Conservation (phyloP, 805 yeast genomes). For the Naumovozyma baii region DNA sequence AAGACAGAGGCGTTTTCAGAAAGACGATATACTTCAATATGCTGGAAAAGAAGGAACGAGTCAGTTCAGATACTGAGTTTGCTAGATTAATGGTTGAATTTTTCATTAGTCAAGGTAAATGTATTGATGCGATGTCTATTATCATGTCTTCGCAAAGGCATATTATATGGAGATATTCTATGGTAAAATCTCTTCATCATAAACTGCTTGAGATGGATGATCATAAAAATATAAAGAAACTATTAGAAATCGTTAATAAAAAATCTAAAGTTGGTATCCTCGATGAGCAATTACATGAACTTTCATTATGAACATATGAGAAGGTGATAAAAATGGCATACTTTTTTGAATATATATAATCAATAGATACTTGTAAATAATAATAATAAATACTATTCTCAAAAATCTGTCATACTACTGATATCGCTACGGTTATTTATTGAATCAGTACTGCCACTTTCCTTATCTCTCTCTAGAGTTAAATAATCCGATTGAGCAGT, state of each 20-base stretch:
- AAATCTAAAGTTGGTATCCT: conserved; percentile 14
- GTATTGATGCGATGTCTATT: conserved; percentile 62
- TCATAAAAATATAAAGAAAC: conserved; percentile 22
- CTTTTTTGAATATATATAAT: no score
- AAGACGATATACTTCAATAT: conserved; percentile 42
- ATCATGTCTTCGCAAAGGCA: conserved; percentile 56
- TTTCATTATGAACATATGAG: conserved; percentile 6
- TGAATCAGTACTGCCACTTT: background rate
- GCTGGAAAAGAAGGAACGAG: conserved; percentile 39
- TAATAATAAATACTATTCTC: background rate
- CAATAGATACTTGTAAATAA: conserved; percentile 2
- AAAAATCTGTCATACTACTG: background rate
- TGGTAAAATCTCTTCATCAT: conserved; percentile 35
- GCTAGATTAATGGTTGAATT: conserved; percentile 61
- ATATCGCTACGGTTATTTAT: background rate
- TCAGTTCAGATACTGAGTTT: conserved; percentile 33
- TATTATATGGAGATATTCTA: conserved; percentile 56
- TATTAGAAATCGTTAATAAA: conserved; percentile 28
- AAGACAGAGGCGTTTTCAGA: conserved; percentile 68
- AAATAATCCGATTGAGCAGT: background rate
- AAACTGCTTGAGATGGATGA: conserved; percentile 39
- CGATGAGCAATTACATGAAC: conserved; percentile 14
- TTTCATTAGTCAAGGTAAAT: conserved; percentile 44
- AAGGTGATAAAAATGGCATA: no score
- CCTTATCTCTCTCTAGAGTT: background rate